Conservation (phyloP, 225 moss, liverwort and hornwort species). For the Physcomitrium patens region DNA sequence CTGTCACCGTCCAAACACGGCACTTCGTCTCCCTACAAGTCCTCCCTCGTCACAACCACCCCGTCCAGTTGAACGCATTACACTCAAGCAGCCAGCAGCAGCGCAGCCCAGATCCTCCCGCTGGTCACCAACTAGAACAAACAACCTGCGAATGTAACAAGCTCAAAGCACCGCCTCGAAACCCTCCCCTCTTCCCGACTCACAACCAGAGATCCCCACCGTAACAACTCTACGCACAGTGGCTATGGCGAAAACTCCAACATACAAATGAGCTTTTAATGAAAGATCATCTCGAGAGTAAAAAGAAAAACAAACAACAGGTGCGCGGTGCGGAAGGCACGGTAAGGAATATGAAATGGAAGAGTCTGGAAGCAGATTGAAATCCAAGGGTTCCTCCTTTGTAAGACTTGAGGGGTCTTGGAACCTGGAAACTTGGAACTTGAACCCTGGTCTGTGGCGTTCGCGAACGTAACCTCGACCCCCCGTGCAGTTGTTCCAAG, state of each 20-base stretch:
- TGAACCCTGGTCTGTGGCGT: too few species aligned
- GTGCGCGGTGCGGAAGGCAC: conserved; percentile 1
- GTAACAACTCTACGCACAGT: background rate
- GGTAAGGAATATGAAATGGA: conserved; percentile 15
- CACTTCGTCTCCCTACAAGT: background rate
- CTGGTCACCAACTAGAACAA: background rate
- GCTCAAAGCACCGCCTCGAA: background rate
- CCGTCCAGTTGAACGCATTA: conserved; percentile 11
- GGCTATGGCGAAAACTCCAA: background rate
- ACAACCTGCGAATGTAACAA: background rate
- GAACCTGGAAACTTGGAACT: too few species aligned
- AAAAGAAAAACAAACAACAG: background rate
- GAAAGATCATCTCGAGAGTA: background rate
- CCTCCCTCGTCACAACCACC: background rate
- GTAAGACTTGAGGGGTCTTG: conserved; percentile 11
- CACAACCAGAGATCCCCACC: background rate
- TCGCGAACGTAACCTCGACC: too few species aligned
- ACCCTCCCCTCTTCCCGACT: background rate
- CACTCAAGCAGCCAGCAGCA: background rate
- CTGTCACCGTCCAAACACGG: background rate
- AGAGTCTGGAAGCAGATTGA: conserved; percentile 20
- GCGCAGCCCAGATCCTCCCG: conserved; percentile 13
- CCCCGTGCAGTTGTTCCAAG: too few species aligned
- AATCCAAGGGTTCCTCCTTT: conserved; percentile 19
- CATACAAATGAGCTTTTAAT: background rate